These are phyloP conservation scores for Penicillium italicum DNA, from an alignment of 2,329 filamentous ascomycete species.

Conservation along the genomic window DNA sequence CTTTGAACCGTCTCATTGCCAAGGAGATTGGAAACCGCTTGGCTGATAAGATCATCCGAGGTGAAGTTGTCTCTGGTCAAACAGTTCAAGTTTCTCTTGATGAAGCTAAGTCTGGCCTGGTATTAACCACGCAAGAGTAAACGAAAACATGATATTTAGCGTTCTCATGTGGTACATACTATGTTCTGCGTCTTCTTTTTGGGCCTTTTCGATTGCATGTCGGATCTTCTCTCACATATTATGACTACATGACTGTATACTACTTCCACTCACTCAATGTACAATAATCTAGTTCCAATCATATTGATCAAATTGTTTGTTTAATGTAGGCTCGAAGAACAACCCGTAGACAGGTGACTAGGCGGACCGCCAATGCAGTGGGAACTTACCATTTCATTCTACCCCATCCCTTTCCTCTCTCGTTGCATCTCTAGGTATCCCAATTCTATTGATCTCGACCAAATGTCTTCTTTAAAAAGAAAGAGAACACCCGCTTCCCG, in stretches of 20 bases:
- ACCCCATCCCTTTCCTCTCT: background rate
- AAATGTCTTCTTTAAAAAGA: conserved; percentile 18
- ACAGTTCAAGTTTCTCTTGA: conserved; percentile 67
- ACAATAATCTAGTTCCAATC: conserved; percentile 9
- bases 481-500: conserved; percentile 10
- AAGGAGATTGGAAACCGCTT: conserved; percentile 85
- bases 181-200: conserved; percentile 6
- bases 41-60: conserved; percentile 88
- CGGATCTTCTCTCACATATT: conserved; percentile 1
- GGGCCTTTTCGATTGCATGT: conserved; percentile 3
- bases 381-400: conserved; percentile 1
- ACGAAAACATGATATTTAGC: conserved; percentile 7
- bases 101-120: conserved; percentile 57
- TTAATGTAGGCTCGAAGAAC: background rate
- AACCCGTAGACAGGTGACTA: background rate
- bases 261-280: conserved; percentile 5
- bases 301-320: background rate
- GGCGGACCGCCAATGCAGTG: background rate
- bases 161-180: conserved; percentile 1
- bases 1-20: conserved; percentile 83
- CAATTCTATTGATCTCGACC: background rate
- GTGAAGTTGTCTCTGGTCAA: conserved; percentile 72
- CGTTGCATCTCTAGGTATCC: background rate
- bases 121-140: conserved; percentile 41
- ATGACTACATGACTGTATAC: conserved; percentile 14